phyloP scores from a whole-genome alignment of 495 filamentous ascomycete genomes.

The Chaetomium fimeti region DNA sequence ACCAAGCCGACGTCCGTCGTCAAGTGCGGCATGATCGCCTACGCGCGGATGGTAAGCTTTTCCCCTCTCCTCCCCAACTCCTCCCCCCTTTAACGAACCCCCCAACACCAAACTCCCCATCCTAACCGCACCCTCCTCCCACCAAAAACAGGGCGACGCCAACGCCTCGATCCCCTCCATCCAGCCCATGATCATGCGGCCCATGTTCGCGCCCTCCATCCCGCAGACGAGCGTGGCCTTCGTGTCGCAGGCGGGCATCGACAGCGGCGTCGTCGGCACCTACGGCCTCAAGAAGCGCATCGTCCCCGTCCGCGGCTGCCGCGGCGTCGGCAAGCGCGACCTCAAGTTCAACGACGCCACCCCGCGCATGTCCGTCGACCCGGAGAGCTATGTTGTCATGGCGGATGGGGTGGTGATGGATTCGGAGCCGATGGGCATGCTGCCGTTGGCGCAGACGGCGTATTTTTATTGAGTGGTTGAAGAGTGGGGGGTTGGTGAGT shows the following conservation, averaged over 20 bases:
- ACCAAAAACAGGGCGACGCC: slow-evolving; percentile 70
- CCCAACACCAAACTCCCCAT: not conserved
- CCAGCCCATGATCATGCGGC: slow-evolving; percentile 79
- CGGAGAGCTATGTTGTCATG: slow-evolving; percentile 86
- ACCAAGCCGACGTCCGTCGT: slow-evolving; percentile 80
- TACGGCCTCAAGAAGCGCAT: slow-evolving; percentile 81
- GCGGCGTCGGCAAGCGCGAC: slow-evolving; percentile 78
- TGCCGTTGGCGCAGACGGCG: slow-evolving; percentile 81
- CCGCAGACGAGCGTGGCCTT: slow-evolving; percentile 76
- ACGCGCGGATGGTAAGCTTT: slow-evolving; percentile 73
- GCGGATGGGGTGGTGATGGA: slow-evolving; percentile 76
- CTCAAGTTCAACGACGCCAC: slow-evolving; percentile 91
- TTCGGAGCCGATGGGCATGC: slow-evolving; percentile 66
- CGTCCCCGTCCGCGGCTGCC: slow-evolving; percentile 76
- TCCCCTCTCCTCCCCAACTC: not conserved
- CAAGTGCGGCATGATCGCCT: slow-evolving; percentile 87
- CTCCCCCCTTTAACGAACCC: not conserved
- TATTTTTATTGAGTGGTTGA: slow-evolving; percentile 67
- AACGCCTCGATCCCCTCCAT: slow-evolving; percentile 92
- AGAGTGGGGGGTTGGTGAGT: not conserved
- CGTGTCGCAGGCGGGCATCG: slow-evolving; percentile 72
- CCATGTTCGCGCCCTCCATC: slow-evolving; percentile 80
- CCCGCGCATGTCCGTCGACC: slow-evolving; percentile 92
- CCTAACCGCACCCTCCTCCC: not conserved
- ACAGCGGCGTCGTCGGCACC: slow-evolving; percentile 57